These are phyloP conservation scores for Melampsora larici-populina DNA, from an alignment of 1,284 basidiomycete genomes.

Conservation along the genomic window DNA sequence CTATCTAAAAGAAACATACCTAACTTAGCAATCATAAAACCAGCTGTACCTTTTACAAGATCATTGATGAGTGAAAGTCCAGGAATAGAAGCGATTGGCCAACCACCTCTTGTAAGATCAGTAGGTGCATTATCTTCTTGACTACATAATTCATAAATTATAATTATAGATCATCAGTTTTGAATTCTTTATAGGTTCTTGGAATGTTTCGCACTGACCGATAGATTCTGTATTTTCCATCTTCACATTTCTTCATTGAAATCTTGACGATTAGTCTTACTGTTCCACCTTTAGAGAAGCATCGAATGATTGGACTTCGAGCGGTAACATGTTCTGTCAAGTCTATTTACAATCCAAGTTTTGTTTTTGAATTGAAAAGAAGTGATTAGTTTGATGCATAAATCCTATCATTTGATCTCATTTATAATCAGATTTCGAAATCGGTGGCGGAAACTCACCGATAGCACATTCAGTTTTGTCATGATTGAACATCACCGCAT, in stretches of 20 bases:
- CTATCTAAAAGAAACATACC: too few species aligned
- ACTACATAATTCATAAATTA: too few species aligned
- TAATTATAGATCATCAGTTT: too few species aligned
- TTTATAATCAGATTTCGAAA: too few species aligned
- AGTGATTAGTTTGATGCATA: too few species aligned
- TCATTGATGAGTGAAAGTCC: too few species aligned
- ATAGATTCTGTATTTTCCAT: slow-evolving; percentile 35
- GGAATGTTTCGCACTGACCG: not conserved
- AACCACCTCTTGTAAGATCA: slow-evolving; percentile 6
- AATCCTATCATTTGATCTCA: not conserved
- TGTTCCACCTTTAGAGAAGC: not conserved
- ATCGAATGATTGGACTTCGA: not conserved
- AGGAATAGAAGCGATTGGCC: too few species aligned
- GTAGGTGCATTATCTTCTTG: slow-evolving; percentile 17
- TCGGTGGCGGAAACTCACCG: not conserved
- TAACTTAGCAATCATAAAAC: too few species aligned
- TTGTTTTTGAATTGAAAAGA: not conserved
- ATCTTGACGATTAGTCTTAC: slow-evolving; percentile 17
- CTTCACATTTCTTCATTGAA: not conserved
- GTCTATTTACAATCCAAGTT: not conserved
- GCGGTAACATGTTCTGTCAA: too few species aligned
- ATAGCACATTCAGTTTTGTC: slow-evolving; percentile 9
- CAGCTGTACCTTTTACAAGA: too few species aligned
- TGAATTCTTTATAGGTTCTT: not conserved
- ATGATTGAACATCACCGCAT: slow-evolving; percentile 39